These are phyloP conservation scores for Pyricularia sp. DNA, from an alignment of 2,329 filamentous ascomycete genomes.

Conservation along the genomic window DNA sequence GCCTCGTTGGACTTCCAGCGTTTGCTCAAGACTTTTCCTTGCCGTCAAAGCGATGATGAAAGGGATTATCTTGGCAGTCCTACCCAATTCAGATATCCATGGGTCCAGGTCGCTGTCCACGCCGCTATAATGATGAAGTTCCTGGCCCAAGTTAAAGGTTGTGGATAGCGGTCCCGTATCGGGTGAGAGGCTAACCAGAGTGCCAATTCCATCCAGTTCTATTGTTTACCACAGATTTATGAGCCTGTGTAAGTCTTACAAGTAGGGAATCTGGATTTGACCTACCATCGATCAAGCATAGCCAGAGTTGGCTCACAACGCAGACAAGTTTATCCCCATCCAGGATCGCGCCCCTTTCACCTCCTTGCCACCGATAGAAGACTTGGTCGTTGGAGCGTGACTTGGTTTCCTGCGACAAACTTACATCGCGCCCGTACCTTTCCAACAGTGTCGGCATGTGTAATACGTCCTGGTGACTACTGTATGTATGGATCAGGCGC, in stretches of 20 bases:
- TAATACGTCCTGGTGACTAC: background rate
- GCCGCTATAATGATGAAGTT: background rate
- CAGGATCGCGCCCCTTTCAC: background rate
- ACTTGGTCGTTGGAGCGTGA: background rate
- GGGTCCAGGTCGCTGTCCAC: background rate
- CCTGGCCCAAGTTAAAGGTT: background rate
- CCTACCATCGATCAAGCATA: background rate
- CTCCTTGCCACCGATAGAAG: background rate
- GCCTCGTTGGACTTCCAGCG: background rate
- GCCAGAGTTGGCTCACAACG: background rate
- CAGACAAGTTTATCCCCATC: background rate
- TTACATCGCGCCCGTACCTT: background rate
- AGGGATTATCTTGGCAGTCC: background rate
- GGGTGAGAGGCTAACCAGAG: background rate
- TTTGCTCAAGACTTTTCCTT: background rate
- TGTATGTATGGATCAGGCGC: background rate
- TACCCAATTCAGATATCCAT: background rate
- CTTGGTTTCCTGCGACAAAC: background rate
- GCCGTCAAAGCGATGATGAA: background rate
- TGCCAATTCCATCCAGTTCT: background rate
- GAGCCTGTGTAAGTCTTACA: background rate
- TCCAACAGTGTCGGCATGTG: background rate
- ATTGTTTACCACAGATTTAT: background rate
- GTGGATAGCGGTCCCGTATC: background rate
- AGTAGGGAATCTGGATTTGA: background rate